Conservation (phyloP, 116 monocot genomes). For the Trichopus zeylanicus region DNA sequence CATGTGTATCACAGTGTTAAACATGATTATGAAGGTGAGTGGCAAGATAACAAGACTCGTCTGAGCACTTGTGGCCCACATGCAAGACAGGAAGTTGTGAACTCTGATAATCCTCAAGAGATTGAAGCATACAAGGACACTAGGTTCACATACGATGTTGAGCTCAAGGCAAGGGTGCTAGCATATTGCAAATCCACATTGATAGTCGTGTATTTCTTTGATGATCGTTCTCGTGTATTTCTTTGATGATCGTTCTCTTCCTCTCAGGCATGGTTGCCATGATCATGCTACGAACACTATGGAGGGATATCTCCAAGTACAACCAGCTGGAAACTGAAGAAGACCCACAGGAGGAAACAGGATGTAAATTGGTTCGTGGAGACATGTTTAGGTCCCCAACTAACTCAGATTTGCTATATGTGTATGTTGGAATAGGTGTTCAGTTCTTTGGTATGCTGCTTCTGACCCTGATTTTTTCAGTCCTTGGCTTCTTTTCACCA, state of each 20-base stretch:
- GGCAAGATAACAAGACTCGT: constrained; percentile 26
- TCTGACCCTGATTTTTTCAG: constrained; percentile 33
- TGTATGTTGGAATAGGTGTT: constrained; percentile 29
- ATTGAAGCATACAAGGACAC: constrained; percentile 27
- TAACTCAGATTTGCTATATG: constrained; percentile 22
- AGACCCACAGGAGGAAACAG: constrained; percentile 31
- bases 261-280: constrained; percentile 33
- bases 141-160: constrained; percentile 34
- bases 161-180: constrained; percentile 14
- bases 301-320: constrained; percentile 31
- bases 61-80: constrained; percentile 39
- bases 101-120: constrained; percentile 36
- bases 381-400: constrained; percentile 33
- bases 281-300: constrained; percentile 33
- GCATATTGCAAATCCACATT: background rate
- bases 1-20: no score
- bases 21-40: constrained; percentile 35
- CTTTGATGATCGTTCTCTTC: constrained; percentile 36
- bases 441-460: constrained; percentile 42
- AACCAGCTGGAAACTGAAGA: constrained; percentile 25
- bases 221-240: constrained; percentile 31
- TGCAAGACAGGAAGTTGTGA: constrained; percentile 19
- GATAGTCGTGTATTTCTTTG: background rate
- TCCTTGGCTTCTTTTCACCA: constrained; percentile 31
- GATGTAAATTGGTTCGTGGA: constrained; percentile 36